Conservation (phyloP, 805 yeast species). For the Kazachstania africana region DNA sequence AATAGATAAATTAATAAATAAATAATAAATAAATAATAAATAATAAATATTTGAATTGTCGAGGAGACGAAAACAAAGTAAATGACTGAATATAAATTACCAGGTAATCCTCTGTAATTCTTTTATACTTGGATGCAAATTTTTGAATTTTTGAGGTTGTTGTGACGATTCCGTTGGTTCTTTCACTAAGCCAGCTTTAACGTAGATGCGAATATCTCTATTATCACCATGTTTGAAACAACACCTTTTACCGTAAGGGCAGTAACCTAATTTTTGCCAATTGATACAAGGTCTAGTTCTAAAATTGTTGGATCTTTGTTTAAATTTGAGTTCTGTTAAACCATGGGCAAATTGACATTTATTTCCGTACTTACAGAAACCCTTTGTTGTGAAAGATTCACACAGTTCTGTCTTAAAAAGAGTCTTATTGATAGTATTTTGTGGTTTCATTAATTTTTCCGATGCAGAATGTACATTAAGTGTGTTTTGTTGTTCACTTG, state of each 20-base stretch:
- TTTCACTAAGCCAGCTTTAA: slow-evolving; percentile 13
- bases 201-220: slow-evolving; percentile 21
- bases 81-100: too few relatives aligned
- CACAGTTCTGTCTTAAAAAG: slow-evolving; percentile 88
- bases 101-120: slow-evolving; percentile 23
- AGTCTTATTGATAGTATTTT: slow-evolving; percentile 37
- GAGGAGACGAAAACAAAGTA: too few relatives aligned
- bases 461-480: background rate
- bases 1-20: too few relatives aligned
- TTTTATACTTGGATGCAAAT: slow-evolving; percentile 22
- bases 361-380: slow-evolving; percentile 73
- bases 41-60: too few relatives aligned
- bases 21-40: too few relatives aligned
- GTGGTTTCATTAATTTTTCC: background rate
- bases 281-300: slow-evolving; percentile 85
- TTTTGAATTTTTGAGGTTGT: slow-evolving; percentile 5
- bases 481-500: background rate
- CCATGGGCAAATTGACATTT: slow-evolving; percentile 97
- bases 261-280: slow-evolving; percentile 70
- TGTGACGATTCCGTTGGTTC: background rate
- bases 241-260: slow-evolving; percentile 85
- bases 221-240: slow-evolving; percentile 72
- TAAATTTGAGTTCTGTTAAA: slow-evolving; percentile 54
- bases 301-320: slow-evolving; percentile 65
- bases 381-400: slow-evolving; percentile 58